These are phyloP conservation scores for Hypomyces perniciosus DNA, from an alignment of 2,329 filamentous ascomycete species.

Conservation along the genomic window DNA sequence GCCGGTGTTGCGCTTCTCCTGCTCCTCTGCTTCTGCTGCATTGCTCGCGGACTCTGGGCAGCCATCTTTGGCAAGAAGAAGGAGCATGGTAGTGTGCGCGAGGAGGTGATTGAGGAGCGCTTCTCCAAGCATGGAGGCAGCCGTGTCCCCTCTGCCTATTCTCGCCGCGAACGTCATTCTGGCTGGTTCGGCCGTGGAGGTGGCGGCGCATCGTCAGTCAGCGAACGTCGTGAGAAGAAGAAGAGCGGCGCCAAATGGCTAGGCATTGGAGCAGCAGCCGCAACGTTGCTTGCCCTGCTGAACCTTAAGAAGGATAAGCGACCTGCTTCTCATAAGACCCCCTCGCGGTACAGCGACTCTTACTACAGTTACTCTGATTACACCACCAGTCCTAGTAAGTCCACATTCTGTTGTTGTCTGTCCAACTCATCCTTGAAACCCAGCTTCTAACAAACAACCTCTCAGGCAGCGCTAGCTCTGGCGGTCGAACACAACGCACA, in stretches of 20 bases:
- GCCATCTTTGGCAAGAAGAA: conserved; percentile 56
- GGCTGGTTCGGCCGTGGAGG: conserved; percentile 52
- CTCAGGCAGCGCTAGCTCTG: conserved; percentile 42
- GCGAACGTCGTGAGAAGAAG: conserved; percentile 44
- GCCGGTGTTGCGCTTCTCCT: conserved; percentile 61
- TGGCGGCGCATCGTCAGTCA: conserved; percentile 32
- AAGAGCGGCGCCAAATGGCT: conserved; percentile 46
- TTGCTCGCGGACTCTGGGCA: conserved; percentile 56
- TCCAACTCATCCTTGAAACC: neutral
- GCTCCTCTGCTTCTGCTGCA: conserved; percentile 70
- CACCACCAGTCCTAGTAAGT: conserved; percentile 46
- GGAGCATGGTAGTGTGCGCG: conserved; percentile 24
- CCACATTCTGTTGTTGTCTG: neutral
- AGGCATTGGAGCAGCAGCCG: conserved; percentile 44
- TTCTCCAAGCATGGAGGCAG: conserved; percentile 43
- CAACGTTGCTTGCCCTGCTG: conserved; percentile 48
- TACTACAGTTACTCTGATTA: conserved; percentile 48
- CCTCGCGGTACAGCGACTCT: conserved; percentile 46
- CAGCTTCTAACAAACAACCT: conserved; percentile 17
- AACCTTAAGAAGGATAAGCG: conserved; percentile 48
- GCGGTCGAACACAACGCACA: conserved; percentile 33
- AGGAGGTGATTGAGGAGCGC: conserved; percentile 59
- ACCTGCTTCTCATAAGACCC: conserved; percentile 33
- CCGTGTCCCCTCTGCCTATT: conserved; percentile 35
- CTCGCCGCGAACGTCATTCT: conserved; percentile 46